Evolutionary conservation across 371 early-diverging fungal genomes (phyloP).

Genomic region (Capillidium heterosporum): DNA sequence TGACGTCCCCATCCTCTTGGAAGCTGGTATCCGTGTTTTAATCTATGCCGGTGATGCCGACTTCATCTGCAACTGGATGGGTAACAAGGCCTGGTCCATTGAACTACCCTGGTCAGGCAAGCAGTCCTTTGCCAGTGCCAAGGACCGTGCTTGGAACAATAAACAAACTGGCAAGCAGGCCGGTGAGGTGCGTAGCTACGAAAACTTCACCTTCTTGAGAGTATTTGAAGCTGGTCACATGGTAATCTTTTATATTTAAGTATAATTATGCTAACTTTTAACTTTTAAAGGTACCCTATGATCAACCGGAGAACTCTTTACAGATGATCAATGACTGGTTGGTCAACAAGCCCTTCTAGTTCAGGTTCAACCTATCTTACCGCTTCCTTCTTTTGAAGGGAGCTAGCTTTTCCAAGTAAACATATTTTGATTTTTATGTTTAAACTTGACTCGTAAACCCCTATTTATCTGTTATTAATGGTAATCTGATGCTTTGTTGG

Average conservation of each 20-base stretch:
- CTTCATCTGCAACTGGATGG: constrained; percentile 81
- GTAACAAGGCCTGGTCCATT: constrained; percentile 81
- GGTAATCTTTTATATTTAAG: constrained; percentile 16
- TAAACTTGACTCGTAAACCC: too few relatives aligned
- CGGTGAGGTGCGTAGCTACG: constrained; percentile 50
- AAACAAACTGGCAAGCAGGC: constrained; percentile 22
- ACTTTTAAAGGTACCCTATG: constrained; percentile 28
- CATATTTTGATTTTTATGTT: too few relatives aligned
- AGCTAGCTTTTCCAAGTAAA: too few relatives aligned
- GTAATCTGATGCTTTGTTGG: too few relatives aligned
- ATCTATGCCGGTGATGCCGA: constrained; percentile 83
- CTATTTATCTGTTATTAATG: too few relatives aligned
- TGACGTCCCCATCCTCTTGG: constrained; percentile 54
- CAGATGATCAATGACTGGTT: constrained; percentile 40
- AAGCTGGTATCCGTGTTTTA: constrained; percentile 57
- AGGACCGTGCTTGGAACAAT: constrained; percentile 31
- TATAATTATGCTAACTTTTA: neutral
- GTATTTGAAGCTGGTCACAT: constrained; percentile 82
- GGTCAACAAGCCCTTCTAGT: constrained; percentile 10
- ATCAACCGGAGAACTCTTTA: constrained; percentile 32
- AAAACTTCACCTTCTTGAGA: constrained; percentile 61
- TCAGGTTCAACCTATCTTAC: too few relatives aligned
- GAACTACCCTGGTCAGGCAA: constrained; percentile 67
- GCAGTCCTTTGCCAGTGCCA: constrained; percentile 34
- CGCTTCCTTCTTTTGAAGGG: too few relatives aligned